Conservation (phyloP, 257 asterid genomes). For the Nicotiana attenuata region DNA sequence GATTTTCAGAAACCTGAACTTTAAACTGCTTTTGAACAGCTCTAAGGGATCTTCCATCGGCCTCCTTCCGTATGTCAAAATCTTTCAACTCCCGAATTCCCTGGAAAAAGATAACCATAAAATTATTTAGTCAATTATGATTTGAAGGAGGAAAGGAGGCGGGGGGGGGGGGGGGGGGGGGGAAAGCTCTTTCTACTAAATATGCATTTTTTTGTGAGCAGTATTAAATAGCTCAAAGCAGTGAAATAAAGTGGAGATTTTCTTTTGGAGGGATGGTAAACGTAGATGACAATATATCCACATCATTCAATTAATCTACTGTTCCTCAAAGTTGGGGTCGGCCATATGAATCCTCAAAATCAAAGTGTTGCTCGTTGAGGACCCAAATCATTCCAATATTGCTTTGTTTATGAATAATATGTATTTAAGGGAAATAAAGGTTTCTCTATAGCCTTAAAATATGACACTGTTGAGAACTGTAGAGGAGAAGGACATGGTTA, state of each 20-base stretch:
- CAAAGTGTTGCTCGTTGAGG: neutral
- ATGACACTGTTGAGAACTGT: too few relatives aligned
- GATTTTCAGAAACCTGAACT: slow-evolving; percentile 51
- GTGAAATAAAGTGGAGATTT: neutral
- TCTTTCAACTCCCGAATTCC: slow-evolving; percentile 47
- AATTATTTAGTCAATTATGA: neutral
- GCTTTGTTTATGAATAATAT: neutral
- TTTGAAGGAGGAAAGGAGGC: neutral
- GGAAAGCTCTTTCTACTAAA: neutral
- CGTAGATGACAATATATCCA: neutral
- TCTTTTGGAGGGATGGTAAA: neutral
- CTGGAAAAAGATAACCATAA: slow-evolving; percentile 26
- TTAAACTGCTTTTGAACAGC: slow-evolving; percentile 40
- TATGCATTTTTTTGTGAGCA: neutral
- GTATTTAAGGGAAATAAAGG: neutral
- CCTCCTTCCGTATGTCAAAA: slow-evolving; percentile 61
- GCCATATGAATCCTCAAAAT: neutral
- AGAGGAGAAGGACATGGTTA: neutral
- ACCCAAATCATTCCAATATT: neutral
- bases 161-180: too few relatives aligned
- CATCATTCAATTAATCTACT: neutral
- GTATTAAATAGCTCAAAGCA: neutral
- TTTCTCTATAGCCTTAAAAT: neutral
- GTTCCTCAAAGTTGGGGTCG: neutral
- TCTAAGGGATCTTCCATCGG: slow-evolving; percentile 38